Conservation (phyloP, 768 basidiomycete species). For the Fomitopsis pulvina region DNA sequence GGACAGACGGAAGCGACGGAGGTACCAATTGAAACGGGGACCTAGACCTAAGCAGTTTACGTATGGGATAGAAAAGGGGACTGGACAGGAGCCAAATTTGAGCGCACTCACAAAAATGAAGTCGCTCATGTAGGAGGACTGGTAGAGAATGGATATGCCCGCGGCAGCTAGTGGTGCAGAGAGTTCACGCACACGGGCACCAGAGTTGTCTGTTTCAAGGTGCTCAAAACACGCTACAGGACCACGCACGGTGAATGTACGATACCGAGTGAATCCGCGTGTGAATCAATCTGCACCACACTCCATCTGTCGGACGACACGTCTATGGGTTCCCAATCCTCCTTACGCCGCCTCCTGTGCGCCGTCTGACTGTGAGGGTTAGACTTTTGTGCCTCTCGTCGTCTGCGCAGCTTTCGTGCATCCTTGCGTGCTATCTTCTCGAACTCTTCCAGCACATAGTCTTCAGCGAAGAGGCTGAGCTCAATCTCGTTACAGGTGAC, state of each 20-base stretch:
- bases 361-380: constrained; percentile 6
- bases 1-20: not conserved
- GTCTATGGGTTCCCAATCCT: constrained; percentile 46
- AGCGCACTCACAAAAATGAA: constrained; percentile 62
- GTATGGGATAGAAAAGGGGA: not conserved
- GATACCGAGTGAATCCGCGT: constrained; percentile 61
- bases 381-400: constrained; percentile 4
- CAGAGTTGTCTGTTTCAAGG: constrained; percentile 47
- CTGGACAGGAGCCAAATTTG: not conserved
- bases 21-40: constrained; percentile 6
- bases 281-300: constrained; percentile 77
- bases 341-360: constrained; percentile 12
- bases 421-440: constrained; percentile 55
- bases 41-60: constrained; percentile 3
- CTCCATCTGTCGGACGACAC: constrained; percentile 72
- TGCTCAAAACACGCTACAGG: not conserved
- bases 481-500: constrained; percentile 77
- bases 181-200: constrained; percentile 67
- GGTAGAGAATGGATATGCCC: constrained; percentile 77
- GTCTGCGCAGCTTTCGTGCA: constrained; percentile 32
- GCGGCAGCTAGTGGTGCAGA: constrained; percentile 71
- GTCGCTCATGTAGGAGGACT: constrained; percentile 78
- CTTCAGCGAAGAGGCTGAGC: constrained; percentile 67
- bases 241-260: constrained; percentile 5
- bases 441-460: constrained; percentile 50